Conservation (phyloP, 73 alveolate genomes). For the Loxodes magnus region DNA sequence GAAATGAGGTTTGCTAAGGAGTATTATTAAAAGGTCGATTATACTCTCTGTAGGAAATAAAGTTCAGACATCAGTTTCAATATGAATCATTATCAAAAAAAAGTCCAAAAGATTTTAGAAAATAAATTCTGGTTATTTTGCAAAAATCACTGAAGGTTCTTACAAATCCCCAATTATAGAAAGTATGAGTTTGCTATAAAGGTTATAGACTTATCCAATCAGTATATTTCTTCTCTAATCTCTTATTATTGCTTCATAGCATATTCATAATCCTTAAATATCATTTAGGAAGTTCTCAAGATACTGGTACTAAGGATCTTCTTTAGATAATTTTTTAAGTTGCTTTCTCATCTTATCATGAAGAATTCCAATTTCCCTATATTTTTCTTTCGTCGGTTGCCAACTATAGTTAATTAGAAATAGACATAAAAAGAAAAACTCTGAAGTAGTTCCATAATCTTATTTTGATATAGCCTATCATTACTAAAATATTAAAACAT, state of each 20-base stretch:
- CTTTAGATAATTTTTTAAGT: neutral
- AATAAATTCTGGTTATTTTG: conserved; percentile 12
- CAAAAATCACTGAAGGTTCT: conserved; percentile 9
- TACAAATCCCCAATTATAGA: conserved; percentile 20
- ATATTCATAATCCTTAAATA: neutral
- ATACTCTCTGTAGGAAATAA: too few relatives aligned
- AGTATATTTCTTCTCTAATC: conserved; percentile 1
- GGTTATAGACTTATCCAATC: conserved; percentile 11
- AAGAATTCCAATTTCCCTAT: conserved; percentile 18
- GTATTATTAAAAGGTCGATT: too few relatives aligned
- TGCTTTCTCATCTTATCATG: neutral
- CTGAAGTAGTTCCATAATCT: conserved; percentile 61
- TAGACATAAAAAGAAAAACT: conserved; percentile 40
- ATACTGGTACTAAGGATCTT: neutral
- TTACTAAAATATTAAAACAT: too few relatives aligned
- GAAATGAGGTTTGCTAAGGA: conserved; percentile 24
- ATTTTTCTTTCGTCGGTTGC: conserved; percentile 22
- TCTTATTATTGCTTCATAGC: neutral
- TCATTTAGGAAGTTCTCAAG: conserved; percentile 4
- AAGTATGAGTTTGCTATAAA: conserved; percentile 24
- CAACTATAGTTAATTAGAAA: conserved; percentile 45
- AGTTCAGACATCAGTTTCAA: too few relatives aligned
- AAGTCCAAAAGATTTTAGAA: conserved; percentile 10
- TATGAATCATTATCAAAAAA: conserved; percentile 10
- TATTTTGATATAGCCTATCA: neutral